Evolutionary conservation across 73 alveolate species (phyloP).

Genomic region (Blepharisma japonicum): DNA sequence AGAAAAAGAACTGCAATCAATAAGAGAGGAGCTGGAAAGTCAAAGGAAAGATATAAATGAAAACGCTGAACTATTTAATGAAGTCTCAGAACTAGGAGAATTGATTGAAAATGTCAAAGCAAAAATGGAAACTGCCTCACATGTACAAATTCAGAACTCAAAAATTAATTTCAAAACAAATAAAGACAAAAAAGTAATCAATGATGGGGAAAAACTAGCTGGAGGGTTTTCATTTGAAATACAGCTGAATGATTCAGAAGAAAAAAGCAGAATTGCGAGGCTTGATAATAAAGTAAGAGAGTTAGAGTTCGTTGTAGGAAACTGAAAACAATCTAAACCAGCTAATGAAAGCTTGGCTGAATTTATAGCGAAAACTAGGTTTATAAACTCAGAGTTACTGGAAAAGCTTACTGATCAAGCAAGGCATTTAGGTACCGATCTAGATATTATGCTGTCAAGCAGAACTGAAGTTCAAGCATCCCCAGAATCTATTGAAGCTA

Average conservation of each 20-base stretch:
- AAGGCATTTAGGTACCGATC: conserved; percentile 24
- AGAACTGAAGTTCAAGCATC: neutral
- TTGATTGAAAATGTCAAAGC: no score
- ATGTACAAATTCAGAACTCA: no score
- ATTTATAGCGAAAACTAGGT: neutral
- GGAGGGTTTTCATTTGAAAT: neutral
- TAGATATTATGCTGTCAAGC: neutral
- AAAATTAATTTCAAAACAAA: no score
- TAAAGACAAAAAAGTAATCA: no score
- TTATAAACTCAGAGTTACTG: conserved; percentile 10
- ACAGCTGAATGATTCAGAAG: neutral
- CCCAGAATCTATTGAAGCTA: neutral
- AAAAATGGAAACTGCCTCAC: no score
- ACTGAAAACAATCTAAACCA: conserved; percentile 25
- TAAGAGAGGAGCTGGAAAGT: no score
- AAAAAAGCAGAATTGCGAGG: neutral
- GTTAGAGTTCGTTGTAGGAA: conserved; percentile 18
- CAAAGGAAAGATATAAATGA: no score
- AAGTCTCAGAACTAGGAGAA: no score
- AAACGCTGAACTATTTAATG: no score
- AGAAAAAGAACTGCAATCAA: no score
- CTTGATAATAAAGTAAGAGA: conserved; percentile 22
- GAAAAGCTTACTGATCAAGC: conserved; percentile 3
- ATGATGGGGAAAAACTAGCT: no score
- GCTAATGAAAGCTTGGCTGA: neutral